phyloP scores from a whole-genome alignment of 768 basidiomycete species.

The Chalciporus sphaerocephalus region DNA sequence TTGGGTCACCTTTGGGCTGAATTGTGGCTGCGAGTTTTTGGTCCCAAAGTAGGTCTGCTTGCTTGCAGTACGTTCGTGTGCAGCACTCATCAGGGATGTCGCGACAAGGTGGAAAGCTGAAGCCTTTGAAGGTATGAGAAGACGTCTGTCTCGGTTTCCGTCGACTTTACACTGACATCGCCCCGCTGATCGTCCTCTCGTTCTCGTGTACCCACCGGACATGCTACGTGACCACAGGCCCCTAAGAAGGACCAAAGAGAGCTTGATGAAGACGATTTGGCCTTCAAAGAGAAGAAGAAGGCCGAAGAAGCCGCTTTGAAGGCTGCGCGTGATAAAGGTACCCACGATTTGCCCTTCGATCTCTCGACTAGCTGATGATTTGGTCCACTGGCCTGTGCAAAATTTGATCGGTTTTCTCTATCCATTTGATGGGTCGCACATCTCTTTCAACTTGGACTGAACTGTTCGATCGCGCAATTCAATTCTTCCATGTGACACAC shows the following conservation, averaged over 20 bases:
- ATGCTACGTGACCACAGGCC: slow-evolving; percentile 43
- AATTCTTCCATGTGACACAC: slow-evolving; percentile 5
- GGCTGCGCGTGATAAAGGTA: slow-evolving; percentile 69
- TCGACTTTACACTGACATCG: not conserved
- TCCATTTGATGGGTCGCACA: not conserved
- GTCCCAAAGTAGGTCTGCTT: not conserved
- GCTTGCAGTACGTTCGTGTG: not conserved
- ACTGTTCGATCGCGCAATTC: slow-evolving; percentile 33
- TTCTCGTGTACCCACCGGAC: not conserved
- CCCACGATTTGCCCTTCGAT: slow-evolving; percentile 13
- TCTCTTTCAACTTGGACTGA: not conserved
- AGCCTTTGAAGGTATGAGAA: slow-evolving; percentile 73
- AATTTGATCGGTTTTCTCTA: not conserved
- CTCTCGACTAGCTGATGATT: not conserved
- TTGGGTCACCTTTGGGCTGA: not conserved
- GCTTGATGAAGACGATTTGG: slow-evolving; percentile 62
- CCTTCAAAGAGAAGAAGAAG: slow-evolving; percentile 76
- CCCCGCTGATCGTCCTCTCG: slow-evolving; percentile 1
- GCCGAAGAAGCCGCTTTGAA: slow-evolving; percentile 70
- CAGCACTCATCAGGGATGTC: slow-evolving; percentile 22
- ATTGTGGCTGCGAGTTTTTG: not conserved
- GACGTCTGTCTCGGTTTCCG: not conserved
- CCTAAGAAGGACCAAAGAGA: slow-evolving; percentile 80
- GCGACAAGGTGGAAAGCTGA: slow-evolving; percentile 80
- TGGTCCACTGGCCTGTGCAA: not conserved